phyloP scores from a whole-genome alignment of 2,329 filamentous ascomycete species.

The Metarhizium sp. region DNA sequence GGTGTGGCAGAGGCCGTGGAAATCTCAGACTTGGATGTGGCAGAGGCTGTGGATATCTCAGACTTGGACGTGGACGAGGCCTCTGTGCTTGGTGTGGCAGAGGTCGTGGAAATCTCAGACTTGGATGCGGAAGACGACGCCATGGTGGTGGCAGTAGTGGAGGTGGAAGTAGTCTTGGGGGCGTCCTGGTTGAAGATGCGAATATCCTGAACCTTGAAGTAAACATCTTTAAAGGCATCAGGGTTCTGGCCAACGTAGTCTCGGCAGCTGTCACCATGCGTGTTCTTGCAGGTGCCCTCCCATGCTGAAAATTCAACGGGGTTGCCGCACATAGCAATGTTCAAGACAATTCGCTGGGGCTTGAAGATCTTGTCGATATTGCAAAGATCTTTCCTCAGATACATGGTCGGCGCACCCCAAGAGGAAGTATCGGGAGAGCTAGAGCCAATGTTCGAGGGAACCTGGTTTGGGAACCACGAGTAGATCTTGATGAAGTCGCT shows the following conservation, averaged over 20 bases:
- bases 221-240: constrained; percentile 24
- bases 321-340: constrained; percentile 67
- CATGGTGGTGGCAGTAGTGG: constrained; percentile 5
- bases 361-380: constrained; percentile 54
- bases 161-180: constrained; percentile 3
- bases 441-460: constrained; percentile 24
- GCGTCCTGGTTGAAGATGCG: constrained; percentile 17
- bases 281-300: too few relatives aligned
- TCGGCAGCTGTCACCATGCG: constrained; percentile 16
- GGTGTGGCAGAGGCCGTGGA: too few relatives aligned
- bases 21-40: too few relatives aligned
- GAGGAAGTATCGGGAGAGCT: constrained; percentile 47
- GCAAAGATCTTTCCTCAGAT: constrained; percentile 50
- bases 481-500: constrained; percentile 31
- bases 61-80: too few relatives aligned
- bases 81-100: too few relatives aligned
- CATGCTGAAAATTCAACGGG: constrained; percentile 30
- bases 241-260: constrained; percentile 29
- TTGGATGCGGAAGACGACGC: too few relatives aligned
- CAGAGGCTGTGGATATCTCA: background rate
- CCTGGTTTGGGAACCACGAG: constrained; percentile 23
- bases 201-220: constrained; percentile 37
- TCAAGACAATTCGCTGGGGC: constrained; percentile 62
- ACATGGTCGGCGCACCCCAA: constrained; percentile 57
- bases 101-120: too few relatives aligned